Conservation (phyloP, 2,329 filamentous ascomycete genomes). For the Xylaria sp. region DNA sequence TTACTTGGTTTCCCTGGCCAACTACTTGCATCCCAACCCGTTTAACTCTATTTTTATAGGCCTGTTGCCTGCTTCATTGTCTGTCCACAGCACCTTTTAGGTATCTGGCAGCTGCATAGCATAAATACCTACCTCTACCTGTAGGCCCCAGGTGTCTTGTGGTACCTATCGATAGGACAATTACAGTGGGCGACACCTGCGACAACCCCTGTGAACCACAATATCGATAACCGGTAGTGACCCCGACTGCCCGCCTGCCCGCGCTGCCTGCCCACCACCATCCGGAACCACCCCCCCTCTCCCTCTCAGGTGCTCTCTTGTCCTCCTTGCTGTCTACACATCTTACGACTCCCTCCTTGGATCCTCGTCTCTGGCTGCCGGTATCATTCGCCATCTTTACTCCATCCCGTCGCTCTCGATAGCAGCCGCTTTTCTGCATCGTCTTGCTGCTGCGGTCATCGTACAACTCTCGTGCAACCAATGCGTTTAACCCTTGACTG, state of each 20-base stretch:
- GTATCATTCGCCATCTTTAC: not conserved
- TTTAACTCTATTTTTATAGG: no score
- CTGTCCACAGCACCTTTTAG: not conserved
- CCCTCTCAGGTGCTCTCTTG: conserved; percentile 3
- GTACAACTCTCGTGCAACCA: conserved; percentile 14
- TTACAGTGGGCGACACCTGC: conserved; percentile 1
- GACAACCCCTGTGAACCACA: not conserved
- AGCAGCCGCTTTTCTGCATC: conserved; percentile 30
- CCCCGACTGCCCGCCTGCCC: conserved; percentile 1
- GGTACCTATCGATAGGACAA: conserved; percentile 22
- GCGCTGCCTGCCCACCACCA: not conserved
- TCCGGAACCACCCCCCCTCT: not conserved
- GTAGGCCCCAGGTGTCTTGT: no score
- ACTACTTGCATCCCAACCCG: not conserved
- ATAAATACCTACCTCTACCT: not conserved
- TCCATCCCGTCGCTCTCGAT: conserved; percentile 32
- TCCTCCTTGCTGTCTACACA: not conserved
- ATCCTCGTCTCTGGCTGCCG: not conserved
- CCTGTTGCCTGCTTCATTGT: no score
- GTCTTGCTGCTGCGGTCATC: conserved; percentile 27
- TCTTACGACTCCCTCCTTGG: not conserved
- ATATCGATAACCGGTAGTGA: conserved; percentile 16
- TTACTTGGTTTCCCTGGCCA: not conserved
- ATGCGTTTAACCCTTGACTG: conserved; percentile 11
- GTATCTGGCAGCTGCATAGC: not conserved